Conservation (phyloP, 352 stramenopile genomes). For the Thalassiosira ordinaria region DNA sequence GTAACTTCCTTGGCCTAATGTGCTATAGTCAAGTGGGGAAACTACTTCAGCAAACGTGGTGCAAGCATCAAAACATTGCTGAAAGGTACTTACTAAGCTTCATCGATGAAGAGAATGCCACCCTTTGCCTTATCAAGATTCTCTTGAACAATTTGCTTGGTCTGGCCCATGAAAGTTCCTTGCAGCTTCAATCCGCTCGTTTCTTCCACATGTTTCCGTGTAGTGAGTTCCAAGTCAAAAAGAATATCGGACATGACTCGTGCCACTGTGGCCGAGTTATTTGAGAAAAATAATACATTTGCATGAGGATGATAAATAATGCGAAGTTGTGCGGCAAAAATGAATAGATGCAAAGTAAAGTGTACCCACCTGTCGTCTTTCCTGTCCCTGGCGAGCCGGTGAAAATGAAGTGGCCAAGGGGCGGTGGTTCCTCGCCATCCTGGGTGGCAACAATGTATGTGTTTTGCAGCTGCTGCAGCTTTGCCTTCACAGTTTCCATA, state of each 20-base stretch:
- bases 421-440: slow-evolving; percentile 39
- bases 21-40: too few species aligned
- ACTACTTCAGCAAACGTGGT: too few species aligned
- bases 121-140: slow-evolving; percentile 88
- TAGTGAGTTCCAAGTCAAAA: slow-evolving; percentile 21
- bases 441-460: slow-evolving; percentile 28
- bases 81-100: too few species aligned
- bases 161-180: slow-evolving; percentile 87
- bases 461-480: slow-evolving; percentile 52
- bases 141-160: slow-evolving; percentile 88
- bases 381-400: slow-evolving; percentile 84
- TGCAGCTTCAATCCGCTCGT: slow-evolving; percentile 56
- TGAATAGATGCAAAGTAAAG: too few species aligned
- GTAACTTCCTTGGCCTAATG: slow-evolving; percentile 86
- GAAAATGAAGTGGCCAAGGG: slow-evolving; percentile 77
- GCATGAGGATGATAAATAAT: too few species aligned
- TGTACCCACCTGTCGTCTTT: not conserved
- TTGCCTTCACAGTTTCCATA: slow-evolving; percentile 49
- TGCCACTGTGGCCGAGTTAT: slow-evolving; percentile 11
- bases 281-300: too few species aligned
- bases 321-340: too few species aligned
- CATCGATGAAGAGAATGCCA: slow-evolving; percentile 90
- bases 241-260: slow-evolving; percentile 39
- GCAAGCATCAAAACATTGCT: too few species aligned
- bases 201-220: slow-evolving; percentile 31